These are phyloP conservation scores for Papiliotrema nemorosa DNA, from an alignment of 1,284 basidiomycete genomes.

Conservation along the genomic window DNA sequence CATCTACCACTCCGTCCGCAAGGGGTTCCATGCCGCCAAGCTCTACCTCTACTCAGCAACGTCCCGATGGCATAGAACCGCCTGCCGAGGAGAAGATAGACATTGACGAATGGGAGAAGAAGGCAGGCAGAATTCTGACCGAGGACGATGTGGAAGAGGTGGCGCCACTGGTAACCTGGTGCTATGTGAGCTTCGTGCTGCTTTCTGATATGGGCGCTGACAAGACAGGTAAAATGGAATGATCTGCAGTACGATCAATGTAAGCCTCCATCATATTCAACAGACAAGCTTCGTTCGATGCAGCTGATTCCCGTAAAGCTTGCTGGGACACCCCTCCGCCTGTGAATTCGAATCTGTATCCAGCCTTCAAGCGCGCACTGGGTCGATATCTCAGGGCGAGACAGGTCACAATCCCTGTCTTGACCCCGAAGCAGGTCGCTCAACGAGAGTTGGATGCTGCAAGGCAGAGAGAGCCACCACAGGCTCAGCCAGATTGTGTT, in stretches of 20 bases:
- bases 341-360: conserved; percentile 50
- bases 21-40: conserved; percentile 30
- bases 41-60: conserved; percentile 12
- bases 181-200: conserved; percentile 22
- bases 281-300: neutral
- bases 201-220: neutral
- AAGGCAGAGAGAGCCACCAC: conserved; percentile 33
- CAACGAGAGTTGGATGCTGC: conserved; percentile 37
- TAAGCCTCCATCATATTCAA: conserved; percentile 43
- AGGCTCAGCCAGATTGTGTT: conserved; percentile 50
- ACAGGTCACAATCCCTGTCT: conserved; percentile 59
- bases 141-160: conserved; percentile 59
- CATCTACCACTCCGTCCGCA: no score
- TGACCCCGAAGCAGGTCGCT: conserved; percentile 35
- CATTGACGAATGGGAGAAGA: conserved; percentile 58
- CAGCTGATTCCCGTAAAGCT: conserved; percentile 59
- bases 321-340: conserved; percentile 83
- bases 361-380: conserved; percentile 65
- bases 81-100: conserved; percentile 29
- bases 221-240: conserved; percentile 75
- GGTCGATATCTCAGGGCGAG: conserved; percentile 62
- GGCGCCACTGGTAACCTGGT: conserved; percentile 39
- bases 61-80: conserved; percentile 31
- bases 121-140: conserved; percentile 52
- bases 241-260: conserved; percentile 86